A percentile compares a stretch with the other conserved stretches of the same genome.
phyloP scores from a whole-genome alignment of 2,329 filamentous ascomycete species.

The Penicillium decumbens region DNA sequence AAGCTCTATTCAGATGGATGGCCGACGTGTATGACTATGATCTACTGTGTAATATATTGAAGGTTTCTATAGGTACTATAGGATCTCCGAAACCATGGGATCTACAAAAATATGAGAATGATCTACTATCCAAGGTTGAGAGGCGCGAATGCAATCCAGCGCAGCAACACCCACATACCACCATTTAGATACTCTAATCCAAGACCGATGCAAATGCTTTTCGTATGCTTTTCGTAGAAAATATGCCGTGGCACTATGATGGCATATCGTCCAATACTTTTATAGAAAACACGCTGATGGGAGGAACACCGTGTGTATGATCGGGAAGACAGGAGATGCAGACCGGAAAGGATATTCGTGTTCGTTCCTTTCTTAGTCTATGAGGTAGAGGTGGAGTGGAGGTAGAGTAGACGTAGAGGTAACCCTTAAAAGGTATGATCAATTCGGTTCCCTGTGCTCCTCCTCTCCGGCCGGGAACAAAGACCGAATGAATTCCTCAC shows the following conservation, averaged over 20 bases:
- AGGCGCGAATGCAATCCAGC: neutral
- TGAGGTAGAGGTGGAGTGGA: neutral
- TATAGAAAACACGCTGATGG: neutral
- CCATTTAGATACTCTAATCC: neutral
- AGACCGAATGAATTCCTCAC: conserved; percentile 37
- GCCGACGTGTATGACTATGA: neutral
- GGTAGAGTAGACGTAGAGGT: neutral
- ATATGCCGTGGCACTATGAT: neutral
- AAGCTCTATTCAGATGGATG: neutral
- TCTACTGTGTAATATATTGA: neutral
- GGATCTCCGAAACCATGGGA: no score
- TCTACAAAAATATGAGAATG: neutral
- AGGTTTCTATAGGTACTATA: no score
- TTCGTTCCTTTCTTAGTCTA: conserved; percentile 1
- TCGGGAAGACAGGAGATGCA: neutral
- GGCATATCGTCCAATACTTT: neutral
- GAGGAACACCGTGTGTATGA: neutral
- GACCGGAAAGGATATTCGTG: neutral
- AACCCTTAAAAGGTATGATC: neutral
- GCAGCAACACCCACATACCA: neutral
- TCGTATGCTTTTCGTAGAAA: neutral
- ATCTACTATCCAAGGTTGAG: neutral
- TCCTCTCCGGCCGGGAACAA: conserved; percentile 34
- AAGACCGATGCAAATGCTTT: neutral
- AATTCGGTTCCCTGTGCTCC: conserved; percentile 21